Base-by-base conservation (phyloP, 352 stramenopile genomes). In the Aphanomyces astaci region DNA sequence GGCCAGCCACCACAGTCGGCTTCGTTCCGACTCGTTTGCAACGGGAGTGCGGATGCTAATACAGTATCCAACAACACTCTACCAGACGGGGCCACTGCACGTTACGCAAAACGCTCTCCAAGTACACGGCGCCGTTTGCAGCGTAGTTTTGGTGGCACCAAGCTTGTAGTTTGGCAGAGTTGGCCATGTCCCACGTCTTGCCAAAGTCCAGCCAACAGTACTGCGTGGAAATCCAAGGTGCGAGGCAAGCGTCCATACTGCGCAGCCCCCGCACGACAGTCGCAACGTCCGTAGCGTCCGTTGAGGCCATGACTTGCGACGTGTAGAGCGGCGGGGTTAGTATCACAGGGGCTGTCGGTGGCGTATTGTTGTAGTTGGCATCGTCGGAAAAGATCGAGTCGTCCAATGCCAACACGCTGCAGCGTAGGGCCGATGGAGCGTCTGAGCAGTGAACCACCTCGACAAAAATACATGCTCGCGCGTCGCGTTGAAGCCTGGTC, bases 131-230 rank as follows among this genome's bases (percentile, higher is more conserved):
- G 32, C 49, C 64, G 48, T 70, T 70, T n/a, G 64, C 2, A 13
- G 22, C 17, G 36, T 45, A 56, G 7, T 49, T 63, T 22, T n/a
- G 11, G 15, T 64, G 4, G 52, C 64, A 70, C 17, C 64, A 49
- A n/a, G 25, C 11, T 64, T 49, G 28, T 3, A 48, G 48, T 30
- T 22, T 4, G 48, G 36, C 30, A n/a, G 64, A 64, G 64, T 52
- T 63, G 32, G 64, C 64, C 28, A 70, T 64, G 9, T 40, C 27
- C 49, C 48, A 70, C 51, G 30, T 70, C 25, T 48, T 36, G 11
- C 32, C 39, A 36, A 70, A 64, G 49, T 70, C 64, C 7, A 70
- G 9, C 64, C 64, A 70, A 36, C 64, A 70, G 17, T 53, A 70
- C 32, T 70, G 64, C 5, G 64, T 53, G n/a, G 51, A 60, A 17